Evolutionary conservation across 1,284 basidiomycete genomes (phyloP), one percentile per base, ranked within the genome.

Genomic region (Apiotrichum mycotoxinovorans): DNA sequence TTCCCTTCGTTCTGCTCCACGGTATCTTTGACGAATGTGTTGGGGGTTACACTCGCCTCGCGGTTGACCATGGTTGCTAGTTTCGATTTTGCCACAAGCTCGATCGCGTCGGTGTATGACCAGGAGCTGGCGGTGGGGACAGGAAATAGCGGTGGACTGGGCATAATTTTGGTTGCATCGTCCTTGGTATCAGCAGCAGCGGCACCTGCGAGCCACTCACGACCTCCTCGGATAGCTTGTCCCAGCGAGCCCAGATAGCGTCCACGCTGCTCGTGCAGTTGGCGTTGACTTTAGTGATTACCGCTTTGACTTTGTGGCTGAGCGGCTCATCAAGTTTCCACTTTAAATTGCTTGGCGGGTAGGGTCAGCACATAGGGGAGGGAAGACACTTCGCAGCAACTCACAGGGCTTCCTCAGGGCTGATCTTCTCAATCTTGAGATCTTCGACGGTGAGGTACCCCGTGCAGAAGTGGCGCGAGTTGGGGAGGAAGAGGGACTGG

Each of bases 401-500:
- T 48, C 23, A 57, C 55, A 57, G 40, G 0, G 40, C 51, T 3
- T 52, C 45, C 17, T 22, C 14, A 1, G 23, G 33, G 1, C 40
- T 43, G 8, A 52, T 22, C 3, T 22, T 20, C 2, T 40, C 22
- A 3, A 22, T 11, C 15, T 33, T 17, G 15, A 35, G 4, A n/a
- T 14, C 22, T 1, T 47, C 38, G 4, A 52, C 45, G 1, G 23
- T 8, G 15, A 51, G 14, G 10, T 20, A 42, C 3, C 50, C 50
- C 2, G 33, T 7, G 30, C 34, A 34, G 17, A 52, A 57, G 45
- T 52, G 34, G 18, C 38, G 37, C 18, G 55, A 57, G 18, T 18
- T 18, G n/a, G 55, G 55, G 4, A 48, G 38, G 23, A 52, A 57
- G 15, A 57, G 50, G 30, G 34, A 43, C 15, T 43, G 25, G 22